phyloP scores from a whole-genome alignment of 148 eudicot genomes.

The Euryodendron excelsum region DNA sequence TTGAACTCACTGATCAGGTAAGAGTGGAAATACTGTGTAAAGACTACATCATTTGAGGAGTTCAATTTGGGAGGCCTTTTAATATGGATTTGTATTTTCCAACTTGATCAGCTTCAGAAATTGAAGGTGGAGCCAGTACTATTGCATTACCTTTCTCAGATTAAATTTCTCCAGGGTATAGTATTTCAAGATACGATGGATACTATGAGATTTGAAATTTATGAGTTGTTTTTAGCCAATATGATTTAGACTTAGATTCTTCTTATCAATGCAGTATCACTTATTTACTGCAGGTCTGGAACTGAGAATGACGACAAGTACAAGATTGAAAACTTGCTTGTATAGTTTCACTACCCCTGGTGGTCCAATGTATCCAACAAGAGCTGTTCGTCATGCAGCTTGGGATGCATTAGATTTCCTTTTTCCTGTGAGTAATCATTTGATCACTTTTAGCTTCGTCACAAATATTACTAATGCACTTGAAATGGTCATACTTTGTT shows the following conservation, averaged over 20 bases:
- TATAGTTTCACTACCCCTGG: conserved; percentile 98
- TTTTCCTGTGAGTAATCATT: conserved; percentile 70
- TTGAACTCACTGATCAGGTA: conserved; percentile 91
- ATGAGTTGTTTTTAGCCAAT: neutral
- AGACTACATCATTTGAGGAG: neutral
- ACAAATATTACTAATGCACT: neutral
- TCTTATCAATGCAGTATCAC: conserved; percentile 9
- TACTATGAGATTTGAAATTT: neutral
- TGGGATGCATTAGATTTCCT: conserved; percentile 87
- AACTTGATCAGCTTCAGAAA: conserved; percentile 66
- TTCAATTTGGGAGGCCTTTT: neutral
- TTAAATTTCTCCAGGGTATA: conserved; percentile 71
- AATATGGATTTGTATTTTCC: conserved; percentile 6
- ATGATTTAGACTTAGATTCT: neutral
- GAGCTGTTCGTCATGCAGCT: conserved; percentile 97
- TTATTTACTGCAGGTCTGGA: conserved; percentile 57
- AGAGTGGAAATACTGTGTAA: neutral
- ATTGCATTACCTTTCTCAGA: conserved; percentile 80
- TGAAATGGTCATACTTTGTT: neutral
- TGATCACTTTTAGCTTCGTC: neutral
- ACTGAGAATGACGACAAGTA: conserved; percentile 84
- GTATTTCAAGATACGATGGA: neutral
- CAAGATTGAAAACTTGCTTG: conserved; percentile 86
- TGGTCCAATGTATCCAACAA: conserved; percentile 73
- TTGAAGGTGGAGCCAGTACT: conserved; percentile 95